Conservation (phyloP, 495 filamentous ascomycete species). For the Lasiosphaeris hirsuta region DNA sequence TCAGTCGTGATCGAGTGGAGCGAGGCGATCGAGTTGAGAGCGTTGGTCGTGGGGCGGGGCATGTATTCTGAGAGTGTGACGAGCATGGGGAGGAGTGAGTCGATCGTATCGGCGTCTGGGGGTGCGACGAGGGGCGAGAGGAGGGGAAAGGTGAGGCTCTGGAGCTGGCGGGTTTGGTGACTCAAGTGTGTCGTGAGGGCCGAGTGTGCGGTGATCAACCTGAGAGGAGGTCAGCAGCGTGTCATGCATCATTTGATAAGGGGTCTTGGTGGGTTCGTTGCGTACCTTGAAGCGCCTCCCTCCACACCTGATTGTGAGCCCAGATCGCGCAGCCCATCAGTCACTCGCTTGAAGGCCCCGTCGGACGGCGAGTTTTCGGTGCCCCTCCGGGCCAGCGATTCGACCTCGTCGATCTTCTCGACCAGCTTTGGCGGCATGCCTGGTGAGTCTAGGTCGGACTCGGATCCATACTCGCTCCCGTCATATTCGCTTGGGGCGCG, state of each 20-base stretch:
- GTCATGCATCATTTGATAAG: constrained; percentile 17
- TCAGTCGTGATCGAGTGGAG: constrained; percentile 70
- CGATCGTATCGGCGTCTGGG: constrained; percentile 58
- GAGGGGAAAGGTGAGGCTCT: constrained; percentile 75
- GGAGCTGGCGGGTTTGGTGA: constrained; percentile 79
- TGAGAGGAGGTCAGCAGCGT: constrained; percentile 31
- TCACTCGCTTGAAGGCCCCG: constrained; percentile 65
- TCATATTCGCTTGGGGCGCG: constrained; percentile 53
- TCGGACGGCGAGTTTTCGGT: constrained; percentile 66
- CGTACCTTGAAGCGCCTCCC: constrained; percentile 72
- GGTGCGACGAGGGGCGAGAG: constrained; percentile 55
- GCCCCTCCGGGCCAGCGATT: constrained; percentile 68
- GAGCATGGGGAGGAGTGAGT: constrained; percentile 64
- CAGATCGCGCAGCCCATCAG: constrained; percentile 71
- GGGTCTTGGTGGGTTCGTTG: constrained; percentile 7
- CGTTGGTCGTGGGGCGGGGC: constrained; percentile 50
- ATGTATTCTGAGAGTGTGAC: constrained; percentile 51
- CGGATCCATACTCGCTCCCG: constrained; percentile 61
- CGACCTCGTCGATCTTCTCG: constrained; percentile 71
- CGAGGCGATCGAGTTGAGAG: constrained; percentile 54
- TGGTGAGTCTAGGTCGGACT: constrained; percentile 68
- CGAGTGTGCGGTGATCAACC: constrained; percentile 82
- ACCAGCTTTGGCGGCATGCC: constrained; percentile 72
- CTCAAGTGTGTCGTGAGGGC: constrained; percentile 78
- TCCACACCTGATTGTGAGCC: constrained; percentile 79